These are phyloP conservation scores for Cryphonectria naterciae DNA, from an alignment of 2,329 filamentous ascomycete genomes.

Conservation along the genomic window DNA sequence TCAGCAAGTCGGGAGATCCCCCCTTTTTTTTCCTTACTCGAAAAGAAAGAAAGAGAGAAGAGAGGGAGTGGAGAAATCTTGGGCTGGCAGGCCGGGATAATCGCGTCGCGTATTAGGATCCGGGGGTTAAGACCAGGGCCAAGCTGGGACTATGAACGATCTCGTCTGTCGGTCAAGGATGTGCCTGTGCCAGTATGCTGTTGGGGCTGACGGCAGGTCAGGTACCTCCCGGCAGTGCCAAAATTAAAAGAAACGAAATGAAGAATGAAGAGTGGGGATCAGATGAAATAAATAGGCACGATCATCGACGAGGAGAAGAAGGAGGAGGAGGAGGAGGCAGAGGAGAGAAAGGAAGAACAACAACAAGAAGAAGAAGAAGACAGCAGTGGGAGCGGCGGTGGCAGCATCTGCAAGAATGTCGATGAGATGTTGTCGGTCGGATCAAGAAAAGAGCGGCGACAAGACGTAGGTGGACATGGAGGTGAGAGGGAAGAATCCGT, in stretches of 20 bases:
- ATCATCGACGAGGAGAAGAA: not conserved
- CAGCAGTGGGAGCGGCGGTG: not conserved
- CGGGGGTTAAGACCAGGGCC: conserved; percentile 7
- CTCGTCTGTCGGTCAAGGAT: conserved; percentile 8
- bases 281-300: not conserved
- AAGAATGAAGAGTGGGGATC: not conserved
- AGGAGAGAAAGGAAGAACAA: not conserved
- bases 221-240: not conserved
- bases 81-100: conserved; percentile 23
- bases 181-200: not conserved
- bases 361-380: not conserved
- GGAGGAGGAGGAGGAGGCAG: not conserved
- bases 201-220: conserved; percentile 14
- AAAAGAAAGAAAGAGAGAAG: conserved; percentile 9
- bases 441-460: not conserved
- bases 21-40: conserved; percentile 15
- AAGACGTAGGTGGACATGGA: not conserved
- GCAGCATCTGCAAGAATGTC: not conserved
- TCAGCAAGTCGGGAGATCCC: conserved; percentile 28
- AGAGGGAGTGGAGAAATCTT: conserved; percentile 23
- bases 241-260: conserved; percentile 7
- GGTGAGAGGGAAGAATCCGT: not conserved
- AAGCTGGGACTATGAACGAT: conserved; percentile 19
- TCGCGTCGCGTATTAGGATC: conserved; percentile 30
- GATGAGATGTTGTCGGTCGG: not conserved